Percentiles rank a stretch among this genome's conserved stretches.
phyloP scores from a whole-genome alignment of 192 early-diverging fungal genomes.

The Entomortierella chlamydospora region DNA sequence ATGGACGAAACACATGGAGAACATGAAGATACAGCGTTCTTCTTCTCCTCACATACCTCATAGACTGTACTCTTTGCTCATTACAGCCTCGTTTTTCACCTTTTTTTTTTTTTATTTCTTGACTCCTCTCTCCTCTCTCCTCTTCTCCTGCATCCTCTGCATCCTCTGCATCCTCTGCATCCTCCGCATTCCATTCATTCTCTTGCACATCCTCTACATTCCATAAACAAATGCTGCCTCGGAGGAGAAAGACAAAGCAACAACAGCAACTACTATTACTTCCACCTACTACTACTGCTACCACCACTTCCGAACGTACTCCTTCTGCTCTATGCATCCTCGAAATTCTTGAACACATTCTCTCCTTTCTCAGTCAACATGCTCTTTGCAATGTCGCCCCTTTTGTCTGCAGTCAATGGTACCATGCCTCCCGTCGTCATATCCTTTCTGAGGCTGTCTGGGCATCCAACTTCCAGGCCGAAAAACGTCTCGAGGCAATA shows the following conservation, averaged over 20 bases:
- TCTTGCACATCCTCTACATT: neutral
- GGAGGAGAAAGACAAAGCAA: conserved; percentile 4
- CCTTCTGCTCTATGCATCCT: conserved; percentile 8
- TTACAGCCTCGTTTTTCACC: too few species aligned
- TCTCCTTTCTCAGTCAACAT: conserved; percentile 24
- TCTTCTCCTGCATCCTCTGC: neutral
- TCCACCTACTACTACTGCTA: neutral
- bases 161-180: neutral
- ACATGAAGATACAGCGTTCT: too few species aligned
- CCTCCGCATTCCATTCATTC: neutral
- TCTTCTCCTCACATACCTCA: too few species aligned
- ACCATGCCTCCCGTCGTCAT: neutral
- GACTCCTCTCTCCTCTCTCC: neutral
- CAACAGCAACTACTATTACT: neutral
- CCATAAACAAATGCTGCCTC: neutral
- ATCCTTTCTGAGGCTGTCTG: conserved; percentile 8
- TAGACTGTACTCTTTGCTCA: too few species aligned
- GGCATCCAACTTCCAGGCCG: conserved; percentile 21
- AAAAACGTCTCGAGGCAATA: conserved; percentile 20
- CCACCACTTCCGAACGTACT: neutral
- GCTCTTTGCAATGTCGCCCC: conserved; percentile 5
- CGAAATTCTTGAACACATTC: conserved; percentile 25
- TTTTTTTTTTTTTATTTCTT: neutral
- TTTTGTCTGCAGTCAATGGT: conserved; percentile 11
- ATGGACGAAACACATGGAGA: too few species aligned